Percentiles rank a stretch among this genome's conserved stretches.
These are phyloP conservation scores for Cladosporium phlei DNA, from an alignment of 2,329 filamentous ascomycete species.

Conservation along the genomic window DNA sequence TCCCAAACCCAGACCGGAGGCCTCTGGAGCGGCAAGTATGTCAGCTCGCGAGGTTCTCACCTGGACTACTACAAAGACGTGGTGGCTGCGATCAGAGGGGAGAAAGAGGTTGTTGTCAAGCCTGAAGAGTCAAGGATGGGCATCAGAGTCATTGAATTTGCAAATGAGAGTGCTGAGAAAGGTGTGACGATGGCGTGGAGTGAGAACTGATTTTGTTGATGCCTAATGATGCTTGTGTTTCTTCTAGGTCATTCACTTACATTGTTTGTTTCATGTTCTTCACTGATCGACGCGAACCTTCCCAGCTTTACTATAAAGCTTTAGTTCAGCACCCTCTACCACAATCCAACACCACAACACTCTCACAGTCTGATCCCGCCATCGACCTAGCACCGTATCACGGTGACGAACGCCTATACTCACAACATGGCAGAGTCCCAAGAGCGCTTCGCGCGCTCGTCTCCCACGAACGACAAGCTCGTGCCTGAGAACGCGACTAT, in stretches of 20 bases:
- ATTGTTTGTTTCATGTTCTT: too few relatives aligned
- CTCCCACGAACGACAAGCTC: too few relatives aligned
- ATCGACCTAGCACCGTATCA: too few relatives aligned
- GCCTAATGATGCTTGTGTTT: too few relatives aligned
- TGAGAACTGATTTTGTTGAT: not conserved
- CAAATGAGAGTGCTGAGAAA: constrained; percentile 36
- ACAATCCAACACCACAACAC: not conserved
- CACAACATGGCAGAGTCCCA: too few relatives aligned
- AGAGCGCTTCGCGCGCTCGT: too few relatives aligned
- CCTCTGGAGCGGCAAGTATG: constrained; percentile 36
- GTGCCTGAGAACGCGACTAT: too few relatives aligned
- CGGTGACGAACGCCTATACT: too few relatives aligned
- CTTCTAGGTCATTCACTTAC: too few relatives aligned
- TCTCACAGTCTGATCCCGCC: not conserved
- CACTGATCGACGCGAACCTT: not conserved
- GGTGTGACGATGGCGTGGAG: constrained; percentile 28
- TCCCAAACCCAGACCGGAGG: constrained; percentile 21
- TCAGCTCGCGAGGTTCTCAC: constrained; percentile 39
- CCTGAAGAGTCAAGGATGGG: constrained; percentile 38
- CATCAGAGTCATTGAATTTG: constrained; percentile 40
- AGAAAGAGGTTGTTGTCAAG: constrained; percentile 37
- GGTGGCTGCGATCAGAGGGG: constrained; percentile 37
- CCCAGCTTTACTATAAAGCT: not conserved
- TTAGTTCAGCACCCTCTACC: not conserved
- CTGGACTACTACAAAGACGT: constrained; percentile 41